Conservation (phyloP, 2,329 filamentous ascomycete species). For the Didymella segeticola region DNA sequence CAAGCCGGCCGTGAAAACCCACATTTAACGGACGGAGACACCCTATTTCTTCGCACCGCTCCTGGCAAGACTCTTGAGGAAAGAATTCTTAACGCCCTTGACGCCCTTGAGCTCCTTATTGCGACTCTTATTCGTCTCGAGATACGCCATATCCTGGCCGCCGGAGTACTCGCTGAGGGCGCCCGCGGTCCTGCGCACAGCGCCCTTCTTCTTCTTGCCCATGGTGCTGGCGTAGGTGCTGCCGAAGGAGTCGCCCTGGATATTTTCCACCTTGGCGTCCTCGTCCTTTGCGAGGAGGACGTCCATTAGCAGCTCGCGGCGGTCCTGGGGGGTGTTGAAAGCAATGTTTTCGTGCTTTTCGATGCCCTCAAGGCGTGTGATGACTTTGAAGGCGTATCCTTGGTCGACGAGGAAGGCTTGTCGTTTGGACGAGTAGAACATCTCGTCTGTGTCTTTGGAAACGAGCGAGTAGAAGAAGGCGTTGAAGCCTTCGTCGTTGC, state of each 20-base stretch:
- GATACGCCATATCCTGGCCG: constrained; percentile 93
- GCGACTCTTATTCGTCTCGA: constrained; percentile 56
- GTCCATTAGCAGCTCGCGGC: constrained; percentile 85
- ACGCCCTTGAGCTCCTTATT: constrained; percentile 55
- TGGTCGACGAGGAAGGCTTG: constrained; percentile 98
- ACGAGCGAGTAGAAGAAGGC: constrained; percentile 99
- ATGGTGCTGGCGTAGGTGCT: constrained; percentile 49
- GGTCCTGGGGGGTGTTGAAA: constrained; percentile 79
- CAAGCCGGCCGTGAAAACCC: no score
- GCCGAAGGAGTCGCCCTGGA: constrained; percentile 71
- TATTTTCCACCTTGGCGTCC: constrained; percentile 71
- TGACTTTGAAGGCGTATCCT: constrained; percentile 98
- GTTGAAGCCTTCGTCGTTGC: constrained; percentile 98
- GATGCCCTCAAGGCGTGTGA: constrained; percentile 91
- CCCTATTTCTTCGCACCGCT: constrained; percentile 14
- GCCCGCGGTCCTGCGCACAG: constrained; percentile 79
- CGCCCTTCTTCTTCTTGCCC: constrained; percentile 64
- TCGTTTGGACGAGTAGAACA: constrained; percentile 96
- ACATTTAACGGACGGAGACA: no score
- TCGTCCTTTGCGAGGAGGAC: constrained; percentile 88
- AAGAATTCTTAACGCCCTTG: constrained; percentile 51
- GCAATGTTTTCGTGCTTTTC: constrained; percentile 81
- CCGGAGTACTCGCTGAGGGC: constrained; percentile 86
- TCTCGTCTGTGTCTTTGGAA: constrained; percentile 95
- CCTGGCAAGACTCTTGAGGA: constrained; percentile 53